Base-by-base conservation (phyloP, 129 eudicot genomes). In the Sambucus nigra region DNA sequence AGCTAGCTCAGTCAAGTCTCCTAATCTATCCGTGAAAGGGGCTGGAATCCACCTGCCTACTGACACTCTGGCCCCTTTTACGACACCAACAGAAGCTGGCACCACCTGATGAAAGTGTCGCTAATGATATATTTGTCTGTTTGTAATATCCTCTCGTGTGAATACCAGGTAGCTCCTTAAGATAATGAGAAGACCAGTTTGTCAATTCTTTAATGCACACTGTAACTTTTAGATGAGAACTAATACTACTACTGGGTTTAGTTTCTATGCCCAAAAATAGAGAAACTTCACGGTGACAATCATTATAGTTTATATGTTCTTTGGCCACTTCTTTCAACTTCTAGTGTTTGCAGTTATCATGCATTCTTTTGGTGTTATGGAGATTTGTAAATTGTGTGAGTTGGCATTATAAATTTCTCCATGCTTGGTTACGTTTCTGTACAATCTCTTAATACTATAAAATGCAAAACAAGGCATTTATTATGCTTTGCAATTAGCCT, bases 21-120 rank as follows among this genome's bases (percentile, higher is more conserved):
- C 73, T 1, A 70, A 66, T 40, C 13, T 76, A 31, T 76, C 82
- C 5, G 69, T 75, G 15, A 75, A 75, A 60, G 81, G 81, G 1
- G 72, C 68, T 3, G 73, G 70, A 27, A 31, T 73, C 20, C 61
- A 45, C 16, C 42, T 73, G 12, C 73, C 70, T 23, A 41, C 69
- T 0, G 61, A 66, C 53, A 18, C 68, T 15, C 67, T 71, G 14
- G 76, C 71, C 42, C 76, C 69, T 13, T 62, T 38, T 3, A 45
- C 55, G 47, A 61, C 0, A 61, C 58, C 67, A 42, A 32, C 63
- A n/a, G 44, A 48, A 35, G 55, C 57, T 8, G 62, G 31, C 35
- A 8, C 66, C 1, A 35, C 55, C 47, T 35, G 46, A 63, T 33
- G 32, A 47, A 8, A 7, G 1, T 16, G 21, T 46, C 17, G 19